Percentiles rank a stretch among this genome's conserved stretches.
Conservation (phyloP, 1,284 basidiomycete species). For the Microbotryum violaceum region DNA sequence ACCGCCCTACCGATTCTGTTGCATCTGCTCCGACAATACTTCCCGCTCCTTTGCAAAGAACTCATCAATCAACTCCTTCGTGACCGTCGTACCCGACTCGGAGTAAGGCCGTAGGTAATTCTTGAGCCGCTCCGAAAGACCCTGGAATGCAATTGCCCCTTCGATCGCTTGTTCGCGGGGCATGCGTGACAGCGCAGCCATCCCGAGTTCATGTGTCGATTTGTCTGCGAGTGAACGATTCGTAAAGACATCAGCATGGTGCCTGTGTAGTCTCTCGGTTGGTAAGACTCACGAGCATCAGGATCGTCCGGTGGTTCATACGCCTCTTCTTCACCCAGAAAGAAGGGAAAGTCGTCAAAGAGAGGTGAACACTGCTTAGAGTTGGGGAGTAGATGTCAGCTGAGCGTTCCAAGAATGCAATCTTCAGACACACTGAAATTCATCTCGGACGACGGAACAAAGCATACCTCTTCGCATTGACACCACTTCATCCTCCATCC, state of each 20-base stretch:
- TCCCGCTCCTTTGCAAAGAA: conserved; percentile 37
- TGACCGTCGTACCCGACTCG: conserved; percentile 38
- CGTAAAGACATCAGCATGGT: neutral
- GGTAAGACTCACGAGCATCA: conserved; percentile 23
- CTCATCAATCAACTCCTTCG: conserved; percentile 38
- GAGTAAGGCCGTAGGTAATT: conserved; percentile 42
- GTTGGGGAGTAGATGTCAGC: neutral
- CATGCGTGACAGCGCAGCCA: conserved; percentile 39
- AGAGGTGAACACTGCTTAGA: conserved; percentile 28
- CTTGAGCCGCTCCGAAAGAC: conserved; percentile 40
- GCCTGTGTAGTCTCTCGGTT: neutral
- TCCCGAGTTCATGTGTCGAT: conserved; percentile 42
- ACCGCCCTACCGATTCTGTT: neutral
- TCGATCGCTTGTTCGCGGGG: conserved; percentile 43
- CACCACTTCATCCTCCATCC: conserved; percentile 40
- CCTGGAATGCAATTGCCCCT: conserved; percentile 39
- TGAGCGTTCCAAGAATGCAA: too few relatives aligned
- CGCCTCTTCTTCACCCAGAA: conserved; percentile 41
- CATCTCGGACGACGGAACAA: neutral
- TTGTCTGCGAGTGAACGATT: conserved; percentile 25
- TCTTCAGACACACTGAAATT: too few relatives aligned
- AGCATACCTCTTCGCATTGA: conserved; percentile 36
- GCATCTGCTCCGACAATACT: conserved; percentile 10
- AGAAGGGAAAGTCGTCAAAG: conserved; percentile 36
- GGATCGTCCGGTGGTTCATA: conserved; percentile 39